Conservation (phyloP, 495 filamentous ascomycete species). For the Trichoderma gamsii region DNA sequence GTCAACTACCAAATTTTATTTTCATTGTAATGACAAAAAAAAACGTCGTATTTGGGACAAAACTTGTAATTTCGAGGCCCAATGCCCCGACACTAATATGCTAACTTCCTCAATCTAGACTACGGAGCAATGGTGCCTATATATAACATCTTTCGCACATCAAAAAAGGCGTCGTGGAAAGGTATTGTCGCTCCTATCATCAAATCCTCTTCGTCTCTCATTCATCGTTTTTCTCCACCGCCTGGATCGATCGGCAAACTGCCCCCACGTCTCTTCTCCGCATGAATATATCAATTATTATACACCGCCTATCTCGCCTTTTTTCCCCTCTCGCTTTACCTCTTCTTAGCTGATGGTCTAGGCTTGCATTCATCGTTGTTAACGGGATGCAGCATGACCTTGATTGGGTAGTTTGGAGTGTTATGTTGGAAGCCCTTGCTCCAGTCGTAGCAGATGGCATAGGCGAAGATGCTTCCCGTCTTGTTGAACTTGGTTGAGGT, state of each 20-base stretch:
- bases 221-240: not conserved
- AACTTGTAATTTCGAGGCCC: not conserved
- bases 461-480: constrained; percentile 80
- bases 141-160: not conserved
- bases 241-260: not conserved
- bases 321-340: constrained; percentile 21
- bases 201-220: not conserved
- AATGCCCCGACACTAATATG: not conserved
- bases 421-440: constrained; percentile 82
- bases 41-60: too few species aligned
- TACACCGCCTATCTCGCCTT: constrained; percentile 2
- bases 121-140: not conserved
- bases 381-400: constrained; percentile 89
- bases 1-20: too few species aligned
- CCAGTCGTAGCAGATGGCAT: constrained; percentile 94
- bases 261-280: not conserved
- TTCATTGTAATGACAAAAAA: too few species aligned
- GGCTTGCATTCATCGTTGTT: constrained; percentile 60
- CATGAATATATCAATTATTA: not conserved
- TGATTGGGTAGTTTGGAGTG: constrained; percentile 63
- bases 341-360: constrained; percentile 36
- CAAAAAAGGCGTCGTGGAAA: not conserved
- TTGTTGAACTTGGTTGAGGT: constrained; percentile 76
- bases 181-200: not conserved
- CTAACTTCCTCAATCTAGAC: not conserved